Evolutionary conservation across 1,284 basidiomycete species (phyloP).

Genomic region (Coniophora puteana): DNA sequence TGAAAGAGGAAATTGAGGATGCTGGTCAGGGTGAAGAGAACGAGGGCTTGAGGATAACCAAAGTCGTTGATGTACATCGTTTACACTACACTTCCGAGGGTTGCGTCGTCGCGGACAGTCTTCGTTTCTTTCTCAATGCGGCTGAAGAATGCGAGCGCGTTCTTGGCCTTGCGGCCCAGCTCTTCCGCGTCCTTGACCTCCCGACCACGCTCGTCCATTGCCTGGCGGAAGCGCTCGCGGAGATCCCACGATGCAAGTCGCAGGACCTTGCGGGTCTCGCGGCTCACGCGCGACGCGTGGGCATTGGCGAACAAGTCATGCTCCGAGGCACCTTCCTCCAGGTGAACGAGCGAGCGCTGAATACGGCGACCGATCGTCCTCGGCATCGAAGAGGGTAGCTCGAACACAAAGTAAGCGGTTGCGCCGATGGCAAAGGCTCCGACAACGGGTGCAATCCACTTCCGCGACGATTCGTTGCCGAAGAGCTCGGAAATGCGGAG

Average conservation of each 20-base stretch:
- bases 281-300: conserved; percentile 70
- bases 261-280: conserved; percentile 94
- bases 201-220: conserved; percentile 74
- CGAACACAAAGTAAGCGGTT: conserved; percentile 81
- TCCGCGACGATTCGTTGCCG: conserved; percentile 77
- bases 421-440: conserved; percentile 76
- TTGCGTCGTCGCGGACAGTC: conserved; percentile 44
- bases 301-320: conserved; percentile 61
- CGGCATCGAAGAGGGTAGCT: conserved; percentile 91
- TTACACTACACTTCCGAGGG: conserved; percentile 20
- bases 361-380: conserved; percentile 84
- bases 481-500: conserved; percentile 77
- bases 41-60: neutral
- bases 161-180: conserved; percentile 61
- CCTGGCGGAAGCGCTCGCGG: conserved; percentile 76
- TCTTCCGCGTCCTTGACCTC: conserved; percentile 82
- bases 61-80: too few species aligned
- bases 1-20: conserved; percentile 9
- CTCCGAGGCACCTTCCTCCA: conserved; percentile 33
- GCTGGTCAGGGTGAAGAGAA: conserved; percentile 7
- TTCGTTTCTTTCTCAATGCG: conserved; percentile 56
- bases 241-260: conserved; percentile 92
- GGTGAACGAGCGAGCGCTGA: conserved; percentile 52
- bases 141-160: conserved; percentile 74
- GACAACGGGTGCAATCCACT: conserved; percentile 86